Evolutionary conservation across 2,329 filamentous ascomycete species (phyloP).

Genomic region (Trichophyton benhamiae): DNA sequence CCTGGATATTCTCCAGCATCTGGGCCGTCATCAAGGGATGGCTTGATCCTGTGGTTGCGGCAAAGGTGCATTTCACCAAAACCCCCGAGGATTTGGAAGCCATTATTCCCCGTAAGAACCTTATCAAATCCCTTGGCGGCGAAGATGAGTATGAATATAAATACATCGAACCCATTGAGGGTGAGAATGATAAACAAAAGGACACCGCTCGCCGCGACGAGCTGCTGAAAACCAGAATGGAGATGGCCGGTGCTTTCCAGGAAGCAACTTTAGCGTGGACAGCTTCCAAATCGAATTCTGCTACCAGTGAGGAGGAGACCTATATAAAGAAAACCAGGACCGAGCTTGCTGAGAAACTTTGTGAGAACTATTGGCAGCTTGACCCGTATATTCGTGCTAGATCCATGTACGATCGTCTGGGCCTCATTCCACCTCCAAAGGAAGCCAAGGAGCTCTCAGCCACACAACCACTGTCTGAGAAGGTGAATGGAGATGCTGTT

Average conservation of each 20-base stretch:
- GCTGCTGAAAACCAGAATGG: slow-evolving; percentile 51
- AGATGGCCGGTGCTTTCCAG: slow-evolving; percentile 63
- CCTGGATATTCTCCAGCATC: slow-evolving; percentile 96
- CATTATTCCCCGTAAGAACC: slow-evolving; percentile 58
- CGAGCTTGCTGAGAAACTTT: slow-evolving; percentile 50
- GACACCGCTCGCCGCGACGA: slow-evolving; percentile 51
- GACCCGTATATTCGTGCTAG: slow-evolving; percentile 78
- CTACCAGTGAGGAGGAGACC: slow-evolving; percentile 29
- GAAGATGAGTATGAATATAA: slow-evolving; percentile 72
- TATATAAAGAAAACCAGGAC: slow-evolving; percentile 47
- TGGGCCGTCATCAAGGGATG: slow-evolving; percentile 93
- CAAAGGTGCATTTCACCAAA: slow-evolving; percentile 88
- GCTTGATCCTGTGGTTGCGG: slow-evolving; percentile 91
- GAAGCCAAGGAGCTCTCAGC: slow-evolving; percentile 2
- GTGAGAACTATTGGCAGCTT: slow-evolving; percentile 71
- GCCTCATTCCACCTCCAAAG: slow-evolving; percentile 35
- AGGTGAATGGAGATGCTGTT: slow-evolving; percentile 8
- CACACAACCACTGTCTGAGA: neutral
- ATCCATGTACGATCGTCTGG: slow-evolving; percentile 72
- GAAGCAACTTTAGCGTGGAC: slow-evolving; percentile 66
- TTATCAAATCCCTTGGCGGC: slow-evolving; percentile 75
- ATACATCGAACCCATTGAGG: slow-evolving; percentile 62
- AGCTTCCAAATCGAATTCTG: slow-evolving; percentile 34
- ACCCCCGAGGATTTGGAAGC: slow-evolving; percentile 63
- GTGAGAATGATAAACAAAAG: slow-evolving; percentile 67